Evolutionary conservation across 2,329 filamentous ascomycete species (phyloP).

Genomic region (Xylariaceae sp.): DNA sequence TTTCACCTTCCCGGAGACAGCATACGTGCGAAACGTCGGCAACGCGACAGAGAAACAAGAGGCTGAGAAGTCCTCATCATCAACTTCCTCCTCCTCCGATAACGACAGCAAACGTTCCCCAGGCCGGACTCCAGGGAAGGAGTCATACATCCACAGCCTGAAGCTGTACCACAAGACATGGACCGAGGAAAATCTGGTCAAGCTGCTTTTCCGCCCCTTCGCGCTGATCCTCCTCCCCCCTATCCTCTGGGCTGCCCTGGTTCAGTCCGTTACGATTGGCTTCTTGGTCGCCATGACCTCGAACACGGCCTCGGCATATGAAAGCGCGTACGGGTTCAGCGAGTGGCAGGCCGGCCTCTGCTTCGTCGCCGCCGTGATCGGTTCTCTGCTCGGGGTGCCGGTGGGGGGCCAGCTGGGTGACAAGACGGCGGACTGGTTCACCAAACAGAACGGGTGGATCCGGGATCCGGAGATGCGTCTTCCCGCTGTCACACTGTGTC

Average conservation of each 20-base stretch:
- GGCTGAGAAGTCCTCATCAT: too few species aligned
- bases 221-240: slow-evolving; percentile 53
- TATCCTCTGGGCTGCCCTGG: slow-evolving; percentile 58
- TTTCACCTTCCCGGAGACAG: slow-evolving; percentile 60
- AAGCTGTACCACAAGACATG: slow-evolving; percentile 44
- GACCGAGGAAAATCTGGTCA: slow-evolving; percentile 50
- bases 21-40: slow-evolving; percentile 42
- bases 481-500: slow-evolving; percentile 53
- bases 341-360: slow-evolving; percentile 53
- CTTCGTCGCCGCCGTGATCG: slow-evolving; percentile 52
- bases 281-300: slow-evolving; percentile 59
- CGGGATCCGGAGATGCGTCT: slow-evolving; percentile 64
- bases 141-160: slow-evolving; percentile 41
- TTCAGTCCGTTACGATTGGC: slow-evolving; percentile 57
- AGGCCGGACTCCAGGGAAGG: slow-evolving; percentile 20
- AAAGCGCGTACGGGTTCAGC: slow-evolving; percentile 45
- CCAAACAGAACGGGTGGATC: slow-evolving; percentile 56
- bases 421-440: slow-evolving; percentile 51
- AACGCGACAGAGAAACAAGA: slow-evolving; percentile 7
- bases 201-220: slow-evolving; percentile 53
- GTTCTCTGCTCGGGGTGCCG: slow-evolving; percentile 52
- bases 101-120: neutral
- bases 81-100: slow-evolving; percentile 1
- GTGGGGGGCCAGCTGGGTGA: slow-evolving; percentile 53
- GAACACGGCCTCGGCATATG: slow-evolving; percentile 51